These are phyloP conservation scores for Jacaranda mimosifolia DNA, from an alignment of 257 asterid genomes.

Conservation along the genomic window DNA sequence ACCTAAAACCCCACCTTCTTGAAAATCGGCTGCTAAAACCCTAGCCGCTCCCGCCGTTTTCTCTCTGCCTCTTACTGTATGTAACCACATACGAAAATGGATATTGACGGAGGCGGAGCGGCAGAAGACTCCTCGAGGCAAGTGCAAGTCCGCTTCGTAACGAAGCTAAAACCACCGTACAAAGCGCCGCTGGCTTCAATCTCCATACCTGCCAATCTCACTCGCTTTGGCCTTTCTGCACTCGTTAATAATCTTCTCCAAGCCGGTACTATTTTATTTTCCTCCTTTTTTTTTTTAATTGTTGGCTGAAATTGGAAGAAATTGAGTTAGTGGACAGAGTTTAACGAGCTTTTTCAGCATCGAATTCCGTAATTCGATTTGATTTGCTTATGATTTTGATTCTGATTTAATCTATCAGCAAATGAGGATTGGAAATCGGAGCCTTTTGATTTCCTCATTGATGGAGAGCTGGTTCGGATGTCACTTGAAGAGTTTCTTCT, in stretches of 20 bases:
- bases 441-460: slow-evolving; percentile 91
- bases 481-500: slow-evolving; percentile 92
- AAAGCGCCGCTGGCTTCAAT: slow-evolving; percentile 62
- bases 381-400: slow-evolving; percentile 9
- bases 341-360: neutral
- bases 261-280: slow-evolving; percentile 51
- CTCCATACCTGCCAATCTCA: slow-evolving; percentile 78
- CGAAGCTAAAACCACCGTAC: slow-evolving; percentile 69
- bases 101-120: slow-evolving; percentile 53
- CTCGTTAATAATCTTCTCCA: slow-evolving; percentile 73
- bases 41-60: slow-evolving; percentile 39
- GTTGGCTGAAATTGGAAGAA: neutral
- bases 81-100: slow-evolving; percentile 44
- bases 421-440: slow-evolving; percentile 71
- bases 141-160: slow-evolving; percentile 78
- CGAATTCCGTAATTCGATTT: neutral
- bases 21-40: slow-evolving; percentile 34
- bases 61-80: neutral
- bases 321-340: neutral
- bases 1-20: slow-evolving; percentile 19
- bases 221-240: slow-evolving; percentile 76
- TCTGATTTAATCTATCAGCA: slow-evolving; percentile 44
- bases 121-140: slow-evolving; percentile 59
- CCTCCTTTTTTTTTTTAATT: neutral
- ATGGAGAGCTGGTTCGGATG: slow-evolving; percentile 89